Evolutionary conservation across 352 stramenopile genomes (phyloP).

Genomic region (Pythium utonaiense): DNA sequence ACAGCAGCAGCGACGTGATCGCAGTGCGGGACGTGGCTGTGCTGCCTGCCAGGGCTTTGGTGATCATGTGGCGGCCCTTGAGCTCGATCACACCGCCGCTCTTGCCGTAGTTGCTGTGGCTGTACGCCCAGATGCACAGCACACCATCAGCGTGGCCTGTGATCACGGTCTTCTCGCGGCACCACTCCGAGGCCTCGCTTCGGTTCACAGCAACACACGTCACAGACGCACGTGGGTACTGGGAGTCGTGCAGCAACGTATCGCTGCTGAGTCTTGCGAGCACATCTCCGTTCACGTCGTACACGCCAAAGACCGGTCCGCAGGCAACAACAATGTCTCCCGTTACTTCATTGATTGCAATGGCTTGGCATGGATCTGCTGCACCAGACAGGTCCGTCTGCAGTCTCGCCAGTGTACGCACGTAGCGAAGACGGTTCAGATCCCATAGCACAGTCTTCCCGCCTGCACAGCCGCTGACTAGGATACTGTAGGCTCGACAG

Average conservation of each 20-base stretch:
- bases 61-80: constrained; percentile 43
- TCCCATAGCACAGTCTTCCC: constrained; percentile 67
- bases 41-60: constrained; percentile 7
- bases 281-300: constrained; percentile 60
- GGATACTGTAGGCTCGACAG: constrained; percentile 57
- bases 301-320: constrained; percentile 52
- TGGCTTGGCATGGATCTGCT: constrained; percentile 31
- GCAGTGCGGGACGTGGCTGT: constrained; percentile 25
- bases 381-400: constrained; percentile 2
- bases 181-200: constrained; percentile 55
- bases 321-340: constrained; percentile 57
- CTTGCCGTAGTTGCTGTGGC: constrained; percentile 35
- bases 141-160: constrained; percentile 61
- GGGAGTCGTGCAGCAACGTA: constrained; percentile 40
- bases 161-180: constrained; percentile 53
- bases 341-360: constrained; percentile 63
- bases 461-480: constrained; percentile 56
- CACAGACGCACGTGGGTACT: constrained; percentile 33
- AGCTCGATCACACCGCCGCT: constrained; percentile 50
- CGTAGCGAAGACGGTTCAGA: constrained; percentile 55
- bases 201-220: constrained; percentile 46
- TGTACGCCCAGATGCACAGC: constrained; percentile 66
- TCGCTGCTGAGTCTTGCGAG: constrained; percentile 47
- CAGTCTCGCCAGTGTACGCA: constrained; percentile 35
- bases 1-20: constrained; percentile 48